Evolutionary conservation across 805 yeast species (phyloP).

Genomic region (Starmerella vitae): DNA sequence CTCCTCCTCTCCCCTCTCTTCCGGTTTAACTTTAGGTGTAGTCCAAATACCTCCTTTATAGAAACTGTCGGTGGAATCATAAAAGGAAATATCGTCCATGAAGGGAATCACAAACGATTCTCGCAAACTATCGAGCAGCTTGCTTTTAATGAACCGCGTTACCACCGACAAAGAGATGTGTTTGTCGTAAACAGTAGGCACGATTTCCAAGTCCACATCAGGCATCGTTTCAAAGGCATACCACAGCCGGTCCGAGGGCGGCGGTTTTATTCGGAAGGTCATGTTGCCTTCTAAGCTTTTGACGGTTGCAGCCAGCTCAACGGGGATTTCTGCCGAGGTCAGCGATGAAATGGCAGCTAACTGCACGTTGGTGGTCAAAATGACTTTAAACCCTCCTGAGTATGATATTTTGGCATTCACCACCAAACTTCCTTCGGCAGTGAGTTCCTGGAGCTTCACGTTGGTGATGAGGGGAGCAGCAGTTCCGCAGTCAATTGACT

Average conservation of each 20-base stretch:
- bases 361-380: slow-evolving; percentile 67
- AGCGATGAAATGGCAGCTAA: slow-evolving; percentile 64
- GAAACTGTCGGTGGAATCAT: slow-evolving; percentile 48
- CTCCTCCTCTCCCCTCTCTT: slow-evolving; percentile 1
- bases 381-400: slow-evolving; percentile 60
- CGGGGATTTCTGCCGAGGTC: slow-evolving; percentile 57
- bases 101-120: slow-evolving; percentile 73
- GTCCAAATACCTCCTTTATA: slow-evolving; percentile 95
- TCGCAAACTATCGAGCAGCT: slow-evolving; percentile 62
- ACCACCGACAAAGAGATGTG: slow-evolving; percentile 65
- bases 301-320: slow-evolving; percentile 56
- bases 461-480: slow-evolving; percentile 68
- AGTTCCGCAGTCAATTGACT: slow-evolving; percentile 58
- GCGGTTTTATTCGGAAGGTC: slow-evolving; percentile 59
- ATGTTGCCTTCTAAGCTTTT: slow-evolving; percentile 62
- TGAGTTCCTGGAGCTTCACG: slow-evolving; percentile 53
- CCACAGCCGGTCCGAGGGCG: slow-evolving; percentile 88
- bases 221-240: slow-evolving; percentile 77
- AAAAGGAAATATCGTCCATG: slow-evolving; percentile 77
- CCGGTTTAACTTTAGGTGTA: slow-evolving; percentile 15
- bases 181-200: slow-evolving; percentile 82
- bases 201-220: slow-evolving; percentile 55
- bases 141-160: slow-evolving; percentile 65
- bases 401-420: slow-evolving; percentile 52
- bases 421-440: slow-evolving; percentile 67